Base-by-base conservation (phyloP, 495 filamentous ascomycete genomes). In the Penicillium subrubescens region DNA sequence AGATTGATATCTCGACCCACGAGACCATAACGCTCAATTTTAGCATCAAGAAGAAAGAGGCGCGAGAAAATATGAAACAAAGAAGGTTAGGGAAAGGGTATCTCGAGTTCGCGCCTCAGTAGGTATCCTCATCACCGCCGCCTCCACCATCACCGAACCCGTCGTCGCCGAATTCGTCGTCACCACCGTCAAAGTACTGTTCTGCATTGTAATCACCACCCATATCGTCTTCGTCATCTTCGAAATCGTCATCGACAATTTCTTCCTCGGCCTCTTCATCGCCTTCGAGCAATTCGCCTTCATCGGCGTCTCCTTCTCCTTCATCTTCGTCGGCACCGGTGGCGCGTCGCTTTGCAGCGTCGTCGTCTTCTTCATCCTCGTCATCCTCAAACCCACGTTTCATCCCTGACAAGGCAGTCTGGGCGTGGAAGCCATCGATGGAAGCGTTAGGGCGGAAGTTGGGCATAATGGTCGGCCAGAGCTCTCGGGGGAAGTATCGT, bases 161-260 rank as follows among this genome's bases (percentile, higher is more conserved):
- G 64, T 83, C 83, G 46, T 84, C 82, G 31, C 79, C 82, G 62
- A 74, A 80, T 35, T 89, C 87, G 61, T 86, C 86, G 51, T 84
- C 87, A 8, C 87, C 87, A 39, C 76, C 84, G 67, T 89, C 87
- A 61, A 89, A 89, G 77, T 89, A 88, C 55, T 87, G 81, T 63
- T 89, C 87, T 0, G 87, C 87, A 66, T 89, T 87, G 72, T 89
- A 88, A 63, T 86, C 84, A 0, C 82, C 84, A 11, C 80, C 84
- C 80, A 83, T 81, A 21, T 86, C 84, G 58, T 86, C 83, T 1
- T 86, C 84, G 59, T 86, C 82, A 14, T 83, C 82, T 50, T 81
- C 78, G 52, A 84, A 87, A 43, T 88, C 82, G 66, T 88, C 82
- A 57, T 86, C 84, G 51, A 81, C 78, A 53, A 85, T 80, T 59